Percentiles rank a stretch among this genome's conserved stretches.
phyloP scores from a whole-genome alignment of 164 flowering plant species.

The grape (Vitis vinifera) region DNA sequence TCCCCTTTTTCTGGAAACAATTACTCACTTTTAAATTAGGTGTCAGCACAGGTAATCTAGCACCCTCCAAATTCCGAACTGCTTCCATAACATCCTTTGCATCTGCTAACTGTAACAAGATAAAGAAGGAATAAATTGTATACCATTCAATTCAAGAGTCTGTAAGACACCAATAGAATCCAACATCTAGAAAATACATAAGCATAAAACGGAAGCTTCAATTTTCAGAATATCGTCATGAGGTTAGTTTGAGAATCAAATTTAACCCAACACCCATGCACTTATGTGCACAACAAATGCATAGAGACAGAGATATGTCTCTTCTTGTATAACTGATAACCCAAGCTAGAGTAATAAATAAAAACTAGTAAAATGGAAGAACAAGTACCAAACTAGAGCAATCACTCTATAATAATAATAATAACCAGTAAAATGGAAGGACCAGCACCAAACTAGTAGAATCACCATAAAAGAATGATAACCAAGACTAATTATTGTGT shows the following conservation, averaged over 20 bases:
- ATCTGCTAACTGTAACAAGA: constrained; percentile 72
- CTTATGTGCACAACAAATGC: too few relatives aligned
- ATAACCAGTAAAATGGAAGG: too few relatives aligned
- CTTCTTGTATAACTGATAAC: too few relatives aligned
- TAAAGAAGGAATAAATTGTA: background rate
- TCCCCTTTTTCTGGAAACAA: background rate
- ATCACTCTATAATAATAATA: too few relatives aligned
- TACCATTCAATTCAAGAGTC: background rate
- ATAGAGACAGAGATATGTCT: too few relatives aligned
- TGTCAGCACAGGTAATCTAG: constrained; percentile 78
- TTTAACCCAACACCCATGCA: too few relatives aligned
- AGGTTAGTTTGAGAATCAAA: background rate
- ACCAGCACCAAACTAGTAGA: too few relatives aligned
- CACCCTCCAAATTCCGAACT: constrained; percentile 53
- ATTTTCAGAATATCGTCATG: background rate
- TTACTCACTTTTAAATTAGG: constrained; percentile 82
- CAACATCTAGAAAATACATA: background rate
- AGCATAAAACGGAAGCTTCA: background rate
- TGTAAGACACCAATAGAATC: background rate
- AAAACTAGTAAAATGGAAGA: too few relatives aligned
- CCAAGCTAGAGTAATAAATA: too few relatives aligned
- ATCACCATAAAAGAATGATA: too few relatives aligned
- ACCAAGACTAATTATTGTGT: too few relatives aligned
- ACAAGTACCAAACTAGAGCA: too few relatives aligned
- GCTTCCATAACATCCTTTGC: constrained; percentile 89